phyloP scores from a whole-genome alignment of 108 stramenopile species.

The Schizochytrium sp. region DNA sequence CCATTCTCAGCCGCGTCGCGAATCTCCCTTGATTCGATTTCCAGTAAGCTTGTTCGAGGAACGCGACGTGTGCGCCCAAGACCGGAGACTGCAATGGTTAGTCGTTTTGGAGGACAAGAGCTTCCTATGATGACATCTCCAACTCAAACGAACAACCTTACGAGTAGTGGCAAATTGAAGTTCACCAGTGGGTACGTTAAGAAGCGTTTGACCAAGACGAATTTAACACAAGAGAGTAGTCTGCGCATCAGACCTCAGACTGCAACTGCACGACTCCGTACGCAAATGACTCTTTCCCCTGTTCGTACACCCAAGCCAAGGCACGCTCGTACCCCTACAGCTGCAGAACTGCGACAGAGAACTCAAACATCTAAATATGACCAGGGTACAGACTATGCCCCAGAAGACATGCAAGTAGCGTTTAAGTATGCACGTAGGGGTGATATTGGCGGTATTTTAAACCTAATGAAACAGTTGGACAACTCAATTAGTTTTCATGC shows the following conservation, averaged over 20 bases:
- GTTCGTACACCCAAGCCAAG: not conserved
- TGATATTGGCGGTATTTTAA: constrained; percentile 24
- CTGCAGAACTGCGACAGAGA: not conserved
- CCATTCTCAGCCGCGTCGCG: constrained; percentile 14
- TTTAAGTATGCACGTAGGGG: constrained; percentile 31
- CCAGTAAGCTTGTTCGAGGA: constrained; percentile 13
- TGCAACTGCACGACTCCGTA: not conserved
- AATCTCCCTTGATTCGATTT: constrained; percentile 43
- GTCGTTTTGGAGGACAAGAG: constrained; percentile 26
- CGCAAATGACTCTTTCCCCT: not conserved
- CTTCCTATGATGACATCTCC: constrained; percentile 34
- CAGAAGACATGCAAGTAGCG: constrained; percentile 6
- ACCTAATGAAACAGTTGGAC: constrained; percentile 44
- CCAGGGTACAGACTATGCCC: not conserved
- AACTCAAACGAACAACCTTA: constrained; percentile 2
- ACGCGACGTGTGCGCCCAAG: constrained; percentile 12
- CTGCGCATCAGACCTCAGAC: not conserved
- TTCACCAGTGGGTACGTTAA: not conserved
- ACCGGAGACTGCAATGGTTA: constrained; percentile 56
- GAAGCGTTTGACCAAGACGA: not conserved
- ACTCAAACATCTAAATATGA: not conserved
- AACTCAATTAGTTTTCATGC: constrained; percentile 15
- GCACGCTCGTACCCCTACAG: not conserved
- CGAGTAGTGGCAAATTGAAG: constrained; percentile 43
- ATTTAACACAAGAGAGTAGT: not conserved